These are phyloP conservation scores for Suillus cothurnatus DNA, from an alignment of 768 basidiomycete genomes.

Conservation along the genomic window DNA sequence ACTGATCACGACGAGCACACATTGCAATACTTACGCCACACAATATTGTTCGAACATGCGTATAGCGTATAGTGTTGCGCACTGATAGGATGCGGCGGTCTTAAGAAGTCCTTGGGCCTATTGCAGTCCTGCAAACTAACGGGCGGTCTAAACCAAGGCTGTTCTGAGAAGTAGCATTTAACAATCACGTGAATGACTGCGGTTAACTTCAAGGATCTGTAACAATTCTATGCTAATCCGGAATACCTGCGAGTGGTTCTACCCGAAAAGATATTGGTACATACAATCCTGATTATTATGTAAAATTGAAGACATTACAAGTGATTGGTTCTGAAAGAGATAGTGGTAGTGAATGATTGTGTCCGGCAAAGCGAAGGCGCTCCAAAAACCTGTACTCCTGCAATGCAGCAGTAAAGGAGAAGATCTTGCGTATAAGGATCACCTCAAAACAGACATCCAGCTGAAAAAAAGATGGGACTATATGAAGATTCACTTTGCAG, in stretches of 20 bases:
- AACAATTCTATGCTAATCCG: not conserved
- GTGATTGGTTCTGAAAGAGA: slow-evolving; percentile 1
- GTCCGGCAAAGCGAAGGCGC: not conserved
- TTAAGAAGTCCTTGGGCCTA: not conserved
- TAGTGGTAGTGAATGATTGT: slow-evolving; percentile 5
- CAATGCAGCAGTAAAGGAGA: slow-evolving; percentile 4
- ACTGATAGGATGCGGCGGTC: not conserved
- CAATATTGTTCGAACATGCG: no score
- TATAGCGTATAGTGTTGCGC: not conserved
- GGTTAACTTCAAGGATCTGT: not conserved
- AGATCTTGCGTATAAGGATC: slow-evolving; percentile 7
- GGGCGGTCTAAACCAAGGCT: not conserved
- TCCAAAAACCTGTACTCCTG: slow-evolving; percentile 4
- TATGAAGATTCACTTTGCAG: slow-evolving; percentile 11
- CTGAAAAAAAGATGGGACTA: slow-evolving; percentile 1
- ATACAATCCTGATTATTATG: slow-evolving; percentile 3
- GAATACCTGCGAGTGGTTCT: not conserved
- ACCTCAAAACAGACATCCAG: not conserved
- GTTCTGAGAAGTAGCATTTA: not conserved
- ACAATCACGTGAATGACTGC: not conserved
- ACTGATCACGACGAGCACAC: not conserved
- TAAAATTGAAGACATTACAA: slow-evolving; percentile 1
- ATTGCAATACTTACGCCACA: not conserved
- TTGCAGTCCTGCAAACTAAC: not conserved
- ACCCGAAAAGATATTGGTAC: slow-evolving; percentile 15